A percentile compares a stretch with the other conserved stretches of the same genome.
These are phyloP conservation scores for Mycothermus thermophilus DNA, from an alignment of 495 filamentous ascomycete genomes.

Conservation along the genomic window DNA sequence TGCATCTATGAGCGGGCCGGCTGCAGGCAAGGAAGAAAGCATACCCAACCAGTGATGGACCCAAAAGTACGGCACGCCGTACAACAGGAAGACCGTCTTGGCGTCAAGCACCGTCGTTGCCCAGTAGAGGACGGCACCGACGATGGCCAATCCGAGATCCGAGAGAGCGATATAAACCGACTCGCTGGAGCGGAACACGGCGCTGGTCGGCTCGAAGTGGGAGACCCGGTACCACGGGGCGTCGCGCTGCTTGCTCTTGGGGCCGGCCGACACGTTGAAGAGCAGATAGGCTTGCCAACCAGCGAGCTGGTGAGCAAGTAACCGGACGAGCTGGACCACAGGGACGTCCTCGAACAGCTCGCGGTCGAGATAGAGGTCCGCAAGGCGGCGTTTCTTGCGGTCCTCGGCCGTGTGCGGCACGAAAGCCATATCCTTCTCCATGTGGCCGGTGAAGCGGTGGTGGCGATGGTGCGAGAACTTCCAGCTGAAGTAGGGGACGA, in stretches of 20 bases:
- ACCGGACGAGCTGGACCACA: slow-evolving; percentile 56
- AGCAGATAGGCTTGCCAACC: slow-evolving; percentile 81
- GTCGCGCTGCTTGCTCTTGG: slow-evolving; percentile 66
- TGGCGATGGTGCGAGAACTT: slow-evolving; percentile 89
- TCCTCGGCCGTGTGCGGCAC: slow-evolving; percentile 67
- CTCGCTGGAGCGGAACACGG: slow-evolving; percentile 84
- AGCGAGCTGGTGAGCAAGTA: slow-evolving; percentile 69
- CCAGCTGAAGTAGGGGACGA: slow-evolving; percentile 87
- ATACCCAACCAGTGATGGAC: slow-evolving; percentile 91
- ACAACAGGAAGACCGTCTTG: slow-evolving; percentile 77
- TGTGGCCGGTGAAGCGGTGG: slow-evolving; percentile 88
- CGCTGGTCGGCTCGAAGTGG: slow-evolving; percentile 82
- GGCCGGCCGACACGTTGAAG: slow-evolving; percentile 82
- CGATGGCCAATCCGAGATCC: slow-evolving; percentile 62
- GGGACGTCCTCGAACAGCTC: slow-evolving; percentile 90
- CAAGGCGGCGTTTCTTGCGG: slow-evolving; percentile 52
- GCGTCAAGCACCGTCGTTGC: slow-evolving; percentile 61
- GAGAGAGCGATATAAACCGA: slow-evolving; percentile 67
- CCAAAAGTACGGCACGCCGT: slow-evolving; percentile 86
- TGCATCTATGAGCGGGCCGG: not conserved
- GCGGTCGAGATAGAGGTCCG: slow-evolving; percentile 41
- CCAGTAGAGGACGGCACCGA: slow-evolving; percentile 36
- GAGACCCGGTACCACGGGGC: slow-evolving; percentile 68
- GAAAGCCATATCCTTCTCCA: slow-evolving; percentile 97
- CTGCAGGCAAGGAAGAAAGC: slow-evolving; percentile 12